Evolutionary conservation across 2,329 filamentous ascomycete genomes (phyloP).

Genomic region (Nemania serpens): DNA sequence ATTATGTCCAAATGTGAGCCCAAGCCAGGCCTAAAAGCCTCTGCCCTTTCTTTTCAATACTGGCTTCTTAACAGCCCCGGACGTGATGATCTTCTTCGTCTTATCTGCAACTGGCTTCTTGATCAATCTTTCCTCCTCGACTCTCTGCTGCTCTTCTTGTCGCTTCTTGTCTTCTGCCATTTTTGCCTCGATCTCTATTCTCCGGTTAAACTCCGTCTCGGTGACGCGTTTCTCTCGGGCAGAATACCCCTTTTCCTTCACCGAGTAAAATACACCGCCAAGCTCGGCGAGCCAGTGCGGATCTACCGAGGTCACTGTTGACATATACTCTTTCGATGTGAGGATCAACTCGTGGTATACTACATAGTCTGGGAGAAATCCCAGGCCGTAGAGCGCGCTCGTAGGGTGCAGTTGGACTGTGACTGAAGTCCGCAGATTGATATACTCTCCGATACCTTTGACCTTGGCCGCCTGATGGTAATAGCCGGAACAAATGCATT

Average conservation of each 20-base stretch:
- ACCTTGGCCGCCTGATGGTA: constrained; percentile 97
- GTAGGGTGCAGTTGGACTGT: constrained; percentile 95
- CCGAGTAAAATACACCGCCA: constrained; percentile 93
- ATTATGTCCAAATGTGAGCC: constrained; percentile 14
- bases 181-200: constrained; percentile 90
- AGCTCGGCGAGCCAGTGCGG: constrained; percentile 97
- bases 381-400: constrained; percentile 86
- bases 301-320: constrained; percentile 92
- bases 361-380: constrained; percentile 94
- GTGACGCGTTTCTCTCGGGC: constrained; percentile 82
- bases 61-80: constrained; percentile 66
- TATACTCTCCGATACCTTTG: constrained; percentile 95
- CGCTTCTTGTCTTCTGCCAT: constrained; percentile 84
- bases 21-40: constrained; percentile 49
- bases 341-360: constrained; percentile 98
- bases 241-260: constrained; percentile 97
- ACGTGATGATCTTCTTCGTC: constrained; percentile 63
- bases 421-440: constrained; percentile 93
- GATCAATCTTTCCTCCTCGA: constrained; percentile 52
- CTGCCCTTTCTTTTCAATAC: constrained; percentile 60
- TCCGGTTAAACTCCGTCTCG: constrained; percentile 88
- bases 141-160: constrained; percentile 61
- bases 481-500: constrained; percentile 96
- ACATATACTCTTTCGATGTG: constrained; percentile 97
- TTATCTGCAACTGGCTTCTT: constrained; percentile 48